Evolutionary conservation across 768 basidiomycete genomes (phyloP), one percentile per base, ranked within the genome.

Genomic region (Pleurotus giganteus): DNA sequence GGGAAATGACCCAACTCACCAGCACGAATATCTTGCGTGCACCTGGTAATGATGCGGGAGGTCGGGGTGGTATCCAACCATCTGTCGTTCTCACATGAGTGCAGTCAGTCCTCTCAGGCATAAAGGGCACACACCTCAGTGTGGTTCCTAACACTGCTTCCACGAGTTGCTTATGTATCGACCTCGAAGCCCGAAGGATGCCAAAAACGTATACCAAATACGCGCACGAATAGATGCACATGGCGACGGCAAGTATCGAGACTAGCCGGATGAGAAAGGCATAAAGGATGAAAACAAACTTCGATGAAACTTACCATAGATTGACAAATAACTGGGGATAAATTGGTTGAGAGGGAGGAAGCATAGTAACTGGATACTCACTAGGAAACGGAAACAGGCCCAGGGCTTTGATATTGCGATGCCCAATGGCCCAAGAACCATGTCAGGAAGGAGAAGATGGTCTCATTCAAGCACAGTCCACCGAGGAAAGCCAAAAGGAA

Each of bases 21-120:
- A 37, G 59, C 56, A 23, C 79, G 67, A 7, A 81, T 77, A 60
- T 81, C 80, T 43, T 78, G 73, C 0, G 80, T 81, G 57, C 75
- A 75, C 23, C 52, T 32, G 4, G 78, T 66, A 31, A 80, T 76
- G 51, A 82, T 73, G 1, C 81, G 74, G 2, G 60, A 57, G 3
- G 61, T 57, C 5, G 63, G 59, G 0, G 64, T 64, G 9, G 49
- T 53, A 44, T 58, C 57, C 4, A 67, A 61, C 54, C 52, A 77
- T 68, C 76, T 68, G 9, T 7, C 52, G 24, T 24, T 50, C 3
- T 5, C 11, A 23, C 13, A 6, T 17, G 41, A 19, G 17, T 19
- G 31, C 24, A 37, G 15, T 50, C 31, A 29, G 3, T 19, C n/a
- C 8, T 19, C 26, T 19, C 9, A n/a, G 13, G 26, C 21, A 45